Base-by-base conservation (phyloP, 257 asterid species). In the Oldenlandia corymbosa region DNA sequence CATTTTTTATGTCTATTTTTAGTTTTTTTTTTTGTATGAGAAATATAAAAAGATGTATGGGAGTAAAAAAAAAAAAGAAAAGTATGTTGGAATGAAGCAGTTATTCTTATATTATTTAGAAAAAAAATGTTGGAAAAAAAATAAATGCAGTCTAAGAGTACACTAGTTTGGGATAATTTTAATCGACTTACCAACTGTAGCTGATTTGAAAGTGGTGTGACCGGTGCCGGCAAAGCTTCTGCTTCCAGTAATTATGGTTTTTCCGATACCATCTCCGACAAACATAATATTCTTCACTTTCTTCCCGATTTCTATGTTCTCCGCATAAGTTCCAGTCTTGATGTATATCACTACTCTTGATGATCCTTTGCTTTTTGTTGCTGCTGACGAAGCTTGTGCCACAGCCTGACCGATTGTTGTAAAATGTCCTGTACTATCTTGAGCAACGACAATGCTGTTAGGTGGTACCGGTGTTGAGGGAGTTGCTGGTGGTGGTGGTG, bases 181-280 rank as follows among this genome's bases (percentile, higher is more conserved):
- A 9, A 9, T 3, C 6, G 4, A 50, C 91, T 79, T 73, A 91
- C 98, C 91, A 71, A 91, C 87, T 5, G 98, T 88, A 68, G 96
- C 95, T 4, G 96, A 84, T 17, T 58, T 69, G 70, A 85, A 91
- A 18, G 61, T 56, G 54, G 98, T 85, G 75, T 81, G 62, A 62
- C 91, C 91, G 18, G 95, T 89, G 49, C 74, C 91, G 60, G 83
- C 88, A 61, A n/a, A n/a, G n/a, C 96, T 88, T 42, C 68, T 74
- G 66, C 93, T 86, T 39, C 98, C 96, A 47, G 95, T 91, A 60
- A 91, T 88, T 12, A 91, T 78, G 0, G 97, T 91, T 73, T 42
- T 83, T 63, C 96, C 96, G 53, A 88, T 91, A 1, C 96, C 98
- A 56, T 88, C 98, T 16, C 96, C 98, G 52, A 86, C 43, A 65